Conservation (phyloP, 2,329 filamentous ascomycete species). For the Leptosphaerulina australis region DNA sequence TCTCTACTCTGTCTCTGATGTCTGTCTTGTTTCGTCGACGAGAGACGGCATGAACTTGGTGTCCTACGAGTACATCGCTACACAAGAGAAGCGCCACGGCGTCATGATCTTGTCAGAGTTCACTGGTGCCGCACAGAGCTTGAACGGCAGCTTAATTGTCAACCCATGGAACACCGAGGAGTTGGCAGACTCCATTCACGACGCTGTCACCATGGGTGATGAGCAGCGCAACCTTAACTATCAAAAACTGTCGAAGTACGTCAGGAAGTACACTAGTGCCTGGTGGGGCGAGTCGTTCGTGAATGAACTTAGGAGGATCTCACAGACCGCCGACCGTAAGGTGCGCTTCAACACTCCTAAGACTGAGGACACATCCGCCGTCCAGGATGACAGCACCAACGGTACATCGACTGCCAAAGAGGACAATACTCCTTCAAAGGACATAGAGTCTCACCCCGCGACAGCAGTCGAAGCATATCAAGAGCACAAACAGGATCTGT, state of each 20-base stretch:
- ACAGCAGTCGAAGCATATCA: slow-evolving; percentile 16
- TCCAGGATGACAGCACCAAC: not conserved
- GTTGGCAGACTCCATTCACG: slow-evolving; percentile 88
- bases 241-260: slow-evolving; percentile 89
- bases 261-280: slow-evolving; percentile 94
- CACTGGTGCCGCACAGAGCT: slow-evolving; percentile 89
- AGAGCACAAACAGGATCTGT: slow-evolving; percentile 15
- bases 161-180: slow-evolving; percentile 99
- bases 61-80: slow-evolving; percentile 97
- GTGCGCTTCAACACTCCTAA: slow-evolving; percentile 36
- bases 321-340: slow-evolving; percentile 58
- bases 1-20: slow-evolving; percentile 89
- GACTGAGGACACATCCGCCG: slow-evolving; percentile 4
- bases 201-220: slow-evolving; percentile 94
- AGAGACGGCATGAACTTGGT: slow-evolving; percentile 99
- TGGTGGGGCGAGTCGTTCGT: slow-evolving; percentile 98
- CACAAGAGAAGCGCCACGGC: slow-evolving; percentile 86
- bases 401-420: not conserved
- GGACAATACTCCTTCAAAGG: slow-evolving; percentile 13
- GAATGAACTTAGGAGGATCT: slow-evolving; percentile 72
- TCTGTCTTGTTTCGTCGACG: slow-evolving; percentile 91
- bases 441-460: slow-evolving; percentile 24
- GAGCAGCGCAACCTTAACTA: slow-evolving; percentile 88
- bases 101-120: slow-evolving; percentile 97
- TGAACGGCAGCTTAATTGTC: slow-evolving; percentile 91